Base-by-base conservation (phyloP, 305 asterid species). In the Lippia alba region DNA sequence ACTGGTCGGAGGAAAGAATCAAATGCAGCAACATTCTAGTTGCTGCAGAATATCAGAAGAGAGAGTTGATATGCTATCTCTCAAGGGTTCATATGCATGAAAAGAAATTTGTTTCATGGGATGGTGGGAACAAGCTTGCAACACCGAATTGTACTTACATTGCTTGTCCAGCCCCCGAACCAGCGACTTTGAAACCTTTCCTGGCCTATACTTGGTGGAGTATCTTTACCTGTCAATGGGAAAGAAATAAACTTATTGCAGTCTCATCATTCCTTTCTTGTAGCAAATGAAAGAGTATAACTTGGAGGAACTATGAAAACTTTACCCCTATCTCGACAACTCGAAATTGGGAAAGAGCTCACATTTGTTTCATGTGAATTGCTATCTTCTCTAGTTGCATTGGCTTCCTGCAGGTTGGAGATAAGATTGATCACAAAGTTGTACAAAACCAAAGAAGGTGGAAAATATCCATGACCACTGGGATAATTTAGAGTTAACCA, bases 111-210 rank as follows among this genome's bases (percentile, higher is more conserved):
- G 66, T 44, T 39, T 9, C 19, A 54, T 55, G 34, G 49, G 72
- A 65, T 4, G 41, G 41, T 10, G n/a, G 60, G 68, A 64, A 62
- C 40, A 56, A 74, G 56, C 49, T 48, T 60, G 45, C 45, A 73
- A 50, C 67, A 57, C 66, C 32, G 19, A 64, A 61, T 18, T 46
- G 74, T 48, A 71, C 82, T 77, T 75, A 88, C 96, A 33, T 83
- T 81, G 80, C 74, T 65, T 62, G 87, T 74, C 94, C 94, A 89
- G 84, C 94, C 96, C 78, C 96, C 94, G 74, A 84, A 75, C 94
- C 96, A 91, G 48, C 89, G 89, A 78, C 96, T 91, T 61, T 83
- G 81, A 60, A 82, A 89, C 78, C 80, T 67, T 36, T 79, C 86
- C 70, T 78, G 73, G 78, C 74, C 71, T 48, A 39, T 56, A 67